phyloP scores from a whole-genome alignment of 2,329 filamentous ascomycete species.

The Sporothrix schenckii region DNA sequence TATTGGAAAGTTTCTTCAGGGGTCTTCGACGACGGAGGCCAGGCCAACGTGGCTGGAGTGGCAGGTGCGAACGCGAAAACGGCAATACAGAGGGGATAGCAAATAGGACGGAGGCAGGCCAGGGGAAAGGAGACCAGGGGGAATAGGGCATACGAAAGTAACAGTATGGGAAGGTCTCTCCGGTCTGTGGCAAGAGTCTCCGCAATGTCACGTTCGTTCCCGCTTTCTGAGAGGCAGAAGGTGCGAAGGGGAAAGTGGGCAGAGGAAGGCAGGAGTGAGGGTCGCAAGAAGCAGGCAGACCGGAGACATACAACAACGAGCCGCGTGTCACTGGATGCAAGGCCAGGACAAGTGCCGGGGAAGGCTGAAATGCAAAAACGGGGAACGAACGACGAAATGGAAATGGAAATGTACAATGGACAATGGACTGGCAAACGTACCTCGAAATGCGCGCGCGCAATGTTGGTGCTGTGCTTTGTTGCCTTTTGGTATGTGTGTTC shows the following conservation, averaged over 20 bases:
- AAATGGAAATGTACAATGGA: not conserved
- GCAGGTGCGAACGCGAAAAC: not conserved
- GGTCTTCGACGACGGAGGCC: not conserved
- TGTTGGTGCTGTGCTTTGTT: constrained; percentile 30
- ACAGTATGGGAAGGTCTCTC: not conserved
- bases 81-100: not conserved
- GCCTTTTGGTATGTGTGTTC: constrained; percentile 31
- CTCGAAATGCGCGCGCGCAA: constrained; percentile 38
- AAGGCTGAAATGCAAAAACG: constrained; percentile 36
- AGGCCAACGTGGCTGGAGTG: constrained; percentile 7
- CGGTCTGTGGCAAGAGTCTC: not conserved
- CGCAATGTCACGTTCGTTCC: constrained; percentile 35
- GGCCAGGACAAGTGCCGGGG: constrained; percentile 35
- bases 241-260: constrained; percentile 4
- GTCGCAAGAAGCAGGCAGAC: not conserved
- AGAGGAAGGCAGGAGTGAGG: not conserved
- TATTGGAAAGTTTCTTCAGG: not conserved
- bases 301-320: not conserved
- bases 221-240: constrained; percentile 36
- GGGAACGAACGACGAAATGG: not conserved
- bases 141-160: constrained; percentile 1
- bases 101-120: not conserved
- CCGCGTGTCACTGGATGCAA: constrained; percentile 40
- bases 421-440: constrained; percentile 42
- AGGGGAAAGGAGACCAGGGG: constrained; percentile 31